A percentile compares a stretch with the other conserved stretches of the same genome.
Evolutionary conservation across 106 monocot species (phyloP).

Genomic region (Dendrobium huoshanense): DNA sequence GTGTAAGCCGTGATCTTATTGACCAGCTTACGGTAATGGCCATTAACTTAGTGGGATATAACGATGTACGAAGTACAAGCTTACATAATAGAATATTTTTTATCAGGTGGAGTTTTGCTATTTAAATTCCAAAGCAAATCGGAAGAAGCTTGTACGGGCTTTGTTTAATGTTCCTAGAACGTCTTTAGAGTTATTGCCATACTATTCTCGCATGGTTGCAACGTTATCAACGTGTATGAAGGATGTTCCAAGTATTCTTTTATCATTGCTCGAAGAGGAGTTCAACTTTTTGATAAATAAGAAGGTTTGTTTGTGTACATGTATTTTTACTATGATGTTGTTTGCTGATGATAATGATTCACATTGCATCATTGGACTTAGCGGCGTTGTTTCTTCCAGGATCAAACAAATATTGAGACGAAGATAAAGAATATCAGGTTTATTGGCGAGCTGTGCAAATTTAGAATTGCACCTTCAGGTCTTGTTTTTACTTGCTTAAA

Average conservation of each 20-base stretch:
- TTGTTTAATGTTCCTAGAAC: conserved; percentile 91
- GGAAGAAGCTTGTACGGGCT: conserved; percentile 82
- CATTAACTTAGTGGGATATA: conserved; percentile 1
- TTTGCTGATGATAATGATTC: background rate
- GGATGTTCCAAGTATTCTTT: conserved; percentile 77
- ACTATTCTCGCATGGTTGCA: conserved; percentile 95
- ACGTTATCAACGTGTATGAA: conserved; percentile 96
- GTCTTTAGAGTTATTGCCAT: conserved; percentile 85
- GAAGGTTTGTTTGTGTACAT: conserved; percentile 41
- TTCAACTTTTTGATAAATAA: conserved; percentile 96
- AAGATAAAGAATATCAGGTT: conserved; percentile 99
- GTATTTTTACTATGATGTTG: background rate
- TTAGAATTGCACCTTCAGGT: conserved; percentile 77
- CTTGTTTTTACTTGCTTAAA: conserved; percentile 92
- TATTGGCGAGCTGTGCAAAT: conserved; percentile 98
- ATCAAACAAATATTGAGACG: conserved; percentile 97
- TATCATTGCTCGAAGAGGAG: conserved; percentile 83
- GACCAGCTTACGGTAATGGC: conserved; percentile 84
- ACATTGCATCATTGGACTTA: background rate
- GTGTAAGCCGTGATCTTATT: conserved; percentile 97
- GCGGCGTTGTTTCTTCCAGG: conserved; percentile 34
- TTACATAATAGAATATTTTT: conserved; percentile 10
- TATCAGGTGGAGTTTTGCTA: conserved; percentile 98
- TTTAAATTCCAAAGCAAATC: conserved; percentile 83
- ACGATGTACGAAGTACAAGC: background rate